Evolutionary conservation across 495 filamentous ascomycete genomes (phyloP), one percentile per base, ranked within the genome.

Genomic region (Tuber microsphaerosporum): DNA sequence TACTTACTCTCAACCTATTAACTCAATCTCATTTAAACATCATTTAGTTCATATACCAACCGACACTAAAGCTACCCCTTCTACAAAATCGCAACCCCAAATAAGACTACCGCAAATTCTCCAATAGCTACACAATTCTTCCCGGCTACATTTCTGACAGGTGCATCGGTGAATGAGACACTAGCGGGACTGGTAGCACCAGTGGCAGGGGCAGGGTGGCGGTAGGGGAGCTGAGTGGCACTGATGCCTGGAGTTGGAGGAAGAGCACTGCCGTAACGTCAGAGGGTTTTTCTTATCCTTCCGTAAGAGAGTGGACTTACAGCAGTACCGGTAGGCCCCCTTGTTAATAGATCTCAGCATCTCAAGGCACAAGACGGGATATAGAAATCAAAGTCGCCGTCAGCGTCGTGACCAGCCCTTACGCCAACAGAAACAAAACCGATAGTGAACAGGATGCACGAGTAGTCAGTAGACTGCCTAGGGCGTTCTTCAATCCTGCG

Each of bases 41-140:
- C 56, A 16, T 34, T 4, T 26, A 31, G 14, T 10, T 19, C 56
- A 34, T 65, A 65, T 65, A 14, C 56, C 26, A 17, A 65, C 19
- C 56, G 31, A 65, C 26, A 43, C n/a, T 70, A 44, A 42, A 46
- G 44, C 12, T 34, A 16, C 22, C 22, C 46, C 65, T 77, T 69
- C 41, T 69, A 37, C 17, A 78, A 41, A 71, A 77, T 34, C 42
- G 20, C 75, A 37, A n/a, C 75, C 44, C 69, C 17, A 51, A 74
- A 26, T n/a, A 56, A 43, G 26, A 46, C 72, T 10, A 31, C 56
- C n/a, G 68, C 69, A 46, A 69, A 12, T 70, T 34, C 71, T 20
- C 72, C 39, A n/a, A 74, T 56, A 56, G 72, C 39, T 10, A 45
- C 75, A 56, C 69, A 44, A 56, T 72, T 78, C 68, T 26, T 48